phyloP scores from a whole-genome alignment of 129 eudicot genomes.

The Solidago caesia region DNA sequence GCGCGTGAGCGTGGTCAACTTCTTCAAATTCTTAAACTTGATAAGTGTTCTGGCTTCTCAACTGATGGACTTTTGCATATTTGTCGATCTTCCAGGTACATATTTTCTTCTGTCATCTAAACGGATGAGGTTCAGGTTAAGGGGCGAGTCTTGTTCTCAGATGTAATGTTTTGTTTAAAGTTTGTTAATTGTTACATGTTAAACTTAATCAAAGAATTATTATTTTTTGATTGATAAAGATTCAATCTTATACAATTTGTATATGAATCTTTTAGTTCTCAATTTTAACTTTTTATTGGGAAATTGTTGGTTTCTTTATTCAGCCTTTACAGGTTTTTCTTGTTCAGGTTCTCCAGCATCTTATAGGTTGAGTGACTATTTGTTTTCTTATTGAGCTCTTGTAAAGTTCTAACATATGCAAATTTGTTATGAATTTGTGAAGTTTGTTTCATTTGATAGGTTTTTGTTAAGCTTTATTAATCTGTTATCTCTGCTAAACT shows the following conservation, averaged over 20 bases:
- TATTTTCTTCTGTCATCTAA: not conserved
- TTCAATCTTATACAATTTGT: constrained; percentile 9
- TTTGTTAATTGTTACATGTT: not conserved
- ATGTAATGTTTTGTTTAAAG: not conserved
- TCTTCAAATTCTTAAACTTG: constrained; percentile 63
- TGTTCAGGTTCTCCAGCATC: not conserved
- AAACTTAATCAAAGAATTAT: not conserved
- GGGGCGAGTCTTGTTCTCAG: too few species aligned
- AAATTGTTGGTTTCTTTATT: not conserved
- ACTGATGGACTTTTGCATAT: constrained; percentile 67
- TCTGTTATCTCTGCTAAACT: not conserved
- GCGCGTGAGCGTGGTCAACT: constrained; percentile 51
- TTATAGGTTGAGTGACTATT: not conserved
- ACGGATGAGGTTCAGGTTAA: too few species aligned
- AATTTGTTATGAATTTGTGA: not conserved
- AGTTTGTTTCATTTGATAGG: not conserved
- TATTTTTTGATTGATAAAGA: not conserved
- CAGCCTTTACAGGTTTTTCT: not conserved
- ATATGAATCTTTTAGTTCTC: not conserved
- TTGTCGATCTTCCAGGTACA: constrained; percentile 61
- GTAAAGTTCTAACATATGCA: not conserved
- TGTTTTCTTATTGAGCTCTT: not conserved
- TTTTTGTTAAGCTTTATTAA: not conserved
- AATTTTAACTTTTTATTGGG: constrained; percentile 11
- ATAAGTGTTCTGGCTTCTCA: constrained; percentile 73